These are phyloP conservation scores for Rhizopus stolonifer DNA, from an alignment of 371 early-diverging fungal species.

Conservation along the genomic window DNA sequence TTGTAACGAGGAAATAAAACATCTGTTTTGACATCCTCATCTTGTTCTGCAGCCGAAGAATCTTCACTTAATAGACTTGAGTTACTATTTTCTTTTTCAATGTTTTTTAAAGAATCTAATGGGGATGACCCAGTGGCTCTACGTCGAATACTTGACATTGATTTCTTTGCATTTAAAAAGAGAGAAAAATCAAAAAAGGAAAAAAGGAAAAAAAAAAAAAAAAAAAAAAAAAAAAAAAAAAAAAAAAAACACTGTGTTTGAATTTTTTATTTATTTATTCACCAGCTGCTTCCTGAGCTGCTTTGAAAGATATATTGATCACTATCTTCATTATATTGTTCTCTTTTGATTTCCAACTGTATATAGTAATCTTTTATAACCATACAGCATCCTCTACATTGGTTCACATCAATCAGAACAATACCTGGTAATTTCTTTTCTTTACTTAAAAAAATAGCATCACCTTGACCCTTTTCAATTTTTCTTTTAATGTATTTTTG, in stretches of 20 bases:
- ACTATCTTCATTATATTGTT: not conserved
- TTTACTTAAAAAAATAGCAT: slow-evolving; percentile 7
- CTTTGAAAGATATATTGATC: too few relatives aligned
- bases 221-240: too few relatives aligned
- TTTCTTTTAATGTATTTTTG: slow-evolving; percentile 18
- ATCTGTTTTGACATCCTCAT: slow-evolving; percentile 36
- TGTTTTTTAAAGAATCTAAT: too few relatives aligned
- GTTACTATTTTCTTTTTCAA: not conserved
- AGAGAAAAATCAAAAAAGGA: not conserved
- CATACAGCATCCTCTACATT: slow-evolving; percentile 3
- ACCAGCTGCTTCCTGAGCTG: too few relatives aligned
- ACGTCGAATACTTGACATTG: not conserved
- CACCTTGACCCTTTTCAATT: not conserved
- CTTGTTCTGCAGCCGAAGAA: not conserved
- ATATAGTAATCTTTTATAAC: not conserved
- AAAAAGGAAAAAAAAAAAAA: too few relatives aligned
- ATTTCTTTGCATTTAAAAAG: not conserved
- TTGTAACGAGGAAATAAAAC: slow-evolving; percentile 37
- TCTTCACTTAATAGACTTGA: not conserved
- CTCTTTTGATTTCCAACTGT: slow-evolving; percentile 4
- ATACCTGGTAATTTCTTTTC: slow-evolving; percentile 15
- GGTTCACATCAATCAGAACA: slow-evolving; percentile 13
- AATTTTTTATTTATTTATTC: too few relatives aligned
- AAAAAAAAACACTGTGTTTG: too few relatives aligned
- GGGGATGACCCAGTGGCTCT: not conserved